Evolutionary conservation across 257 asterid genomes (phyloP).

Genomic region (Leptodermis oblonga): DNA sequence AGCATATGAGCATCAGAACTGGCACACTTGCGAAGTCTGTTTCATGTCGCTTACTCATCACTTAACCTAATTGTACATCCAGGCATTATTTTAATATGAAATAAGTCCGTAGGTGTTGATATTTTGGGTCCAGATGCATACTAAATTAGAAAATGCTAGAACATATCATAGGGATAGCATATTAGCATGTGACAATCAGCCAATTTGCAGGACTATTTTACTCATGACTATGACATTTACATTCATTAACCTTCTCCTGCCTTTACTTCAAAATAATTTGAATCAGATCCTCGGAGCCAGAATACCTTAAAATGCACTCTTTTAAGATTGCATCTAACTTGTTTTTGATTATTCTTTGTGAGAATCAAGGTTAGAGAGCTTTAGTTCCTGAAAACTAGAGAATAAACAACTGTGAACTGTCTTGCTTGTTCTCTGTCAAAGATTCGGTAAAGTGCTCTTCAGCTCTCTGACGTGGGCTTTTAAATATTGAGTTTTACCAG

Average conservation of each 20-base stretch:
- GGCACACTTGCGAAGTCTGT: neutral
- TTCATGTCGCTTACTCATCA: neutral
- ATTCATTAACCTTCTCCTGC: neutral
- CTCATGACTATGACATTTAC: neutral
- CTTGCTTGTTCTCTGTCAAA: conserved; percentile 12
- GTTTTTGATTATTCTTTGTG: conserved; percentile 9
- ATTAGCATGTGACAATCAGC: conserved; percentile 15
- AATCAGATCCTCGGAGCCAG: conserved; percentile 22
- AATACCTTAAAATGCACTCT: conserved; percentile 23
- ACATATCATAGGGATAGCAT: conserved; percentile 10
- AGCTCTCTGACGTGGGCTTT: neutral
- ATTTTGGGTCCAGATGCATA: conserved; percentile 3
- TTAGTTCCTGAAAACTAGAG: neutral
- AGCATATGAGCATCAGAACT: no score
- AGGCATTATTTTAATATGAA: neutral
- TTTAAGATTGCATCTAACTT: conserved; percentile 4
- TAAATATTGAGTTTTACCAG: neutral
- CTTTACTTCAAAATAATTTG: conserved; percentile 1
- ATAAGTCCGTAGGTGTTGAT: neutral
- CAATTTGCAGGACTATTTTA: neutral
- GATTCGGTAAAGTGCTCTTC: neutral
- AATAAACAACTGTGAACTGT: conserved; percentile 4
- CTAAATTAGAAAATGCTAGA: neutral
- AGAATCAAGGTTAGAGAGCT: conserved; percentile 13
- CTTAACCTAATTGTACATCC: neutral